phyloP scores from a whole-genome alignment of 2,329 filamentous ascomycete species.

The Xylaria sp. region DNA sequence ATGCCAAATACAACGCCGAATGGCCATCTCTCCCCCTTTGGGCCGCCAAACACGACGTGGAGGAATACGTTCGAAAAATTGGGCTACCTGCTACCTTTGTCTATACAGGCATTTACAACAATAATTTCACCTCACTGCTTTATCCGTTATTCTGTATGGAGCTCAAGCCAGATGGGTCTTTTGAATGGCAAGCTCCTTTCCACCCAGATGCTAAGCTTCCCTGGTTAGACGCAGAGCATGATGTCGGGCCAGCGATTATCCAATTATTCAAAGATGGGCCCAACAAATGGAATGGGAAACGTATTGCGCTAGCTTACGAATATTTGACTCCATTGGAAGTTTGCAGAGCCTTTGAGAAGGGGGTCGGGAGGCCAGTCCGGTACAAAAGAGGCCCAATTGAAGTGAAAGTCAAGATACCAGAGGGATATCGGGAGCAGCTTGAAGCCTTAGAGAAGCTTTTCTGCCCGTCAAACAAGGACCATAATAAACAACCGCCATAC shows the following conservation, averaged over 20 bases:
- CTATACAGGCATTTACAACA: conserved; percentile 98
- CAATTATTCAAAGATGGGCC: conserved; percentile 96
- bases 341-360: conserved; percentile 81
- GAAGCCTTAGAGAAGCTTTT: conserved; percentile 73
- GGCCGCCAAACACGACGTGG: conserved; percentile 91
- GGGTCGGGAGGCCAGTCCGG: conserved; percentile 78
- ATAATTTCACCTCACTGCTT: conserved; percentile 93
- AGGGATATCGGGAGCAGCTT: conserved; percentile 89
- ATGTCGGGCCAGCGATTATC: conserved; percentile 89
- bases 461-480: conserved; percentile 60
- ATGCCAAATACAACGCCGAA: conserved; percentile 77
- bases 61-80: conserved; percentile 87
- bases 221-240: conserved; percentile 96
- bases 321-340: conserved; percentile 85
- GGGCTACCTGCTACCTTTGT: conserved; percentile 89
- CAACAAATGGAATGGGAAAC: conserved; percentile 79
- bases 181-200: conserved; percentile 93
- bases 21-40: conserved; percentile 92
- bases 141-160: conserved; percentile 98
- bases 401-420: conserved; percentile 84
- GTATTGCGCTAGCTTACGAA: conserved; percentile 91
- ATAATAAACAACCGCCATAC: conserved; percentile 69
- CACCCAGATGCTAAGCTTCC: conserved; percentile 88
- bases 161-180: conserved; percentile 82
- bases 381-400: conserved; percentile 85